Evolutionary conservation across 371 early-diverging fungal species (phyloP).

Genomic region (Mucor racemosus): DNA sequence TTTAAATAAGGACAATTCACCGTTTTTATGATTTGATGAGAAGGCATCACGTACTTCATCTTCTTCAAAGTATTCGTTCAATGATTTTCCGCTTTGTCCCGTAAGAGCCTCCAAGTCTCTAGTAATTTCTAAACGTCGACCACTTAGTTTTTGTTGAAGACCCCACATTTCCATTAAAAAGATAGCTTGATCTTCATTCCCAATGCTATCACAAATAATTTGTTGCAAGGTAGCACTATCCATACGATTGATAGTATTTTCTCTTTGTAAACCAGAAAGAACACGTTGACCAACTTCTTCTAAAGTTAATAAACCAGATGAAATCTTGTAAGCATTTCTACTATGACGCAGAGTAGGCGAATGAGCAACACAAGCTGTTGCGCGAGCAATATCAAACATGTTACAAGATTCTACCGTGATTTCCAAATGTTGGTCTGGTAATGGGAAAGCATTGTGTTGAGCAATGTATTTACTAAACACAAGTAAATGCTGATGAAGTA

Average conservation of each 20-base stretch:
- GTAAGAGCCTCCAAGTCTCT: slow-evolving; percentile 55
- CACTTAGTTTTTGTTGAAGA: slow-evolving; percentile 36
- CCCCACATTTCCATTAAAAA: slow-evolving; percentile 59
- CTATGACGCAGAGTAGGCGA: slow-evolving; percentile 47
- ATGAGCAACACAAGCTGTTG: slow-evolving; percentile 48
- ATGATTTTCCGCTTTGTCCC: slow-evolving; percentile 57
- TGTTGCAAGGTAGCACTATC: slow-evolving; percentile 35
- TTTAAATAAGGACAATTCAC: slow-evolving; percentile 18
- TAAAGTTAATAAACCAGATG: slow-evolving; percentile 47
- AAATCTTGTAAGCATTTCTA: slow-evolving; percentile 47
- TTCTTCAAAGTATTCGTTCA: slow-evolving; percentile 53
- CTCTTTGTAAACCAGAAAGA: slow-evolving; percentile 41
- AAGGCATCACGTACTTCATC: slow-evolving; percentile 47
- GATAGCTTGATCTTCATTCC: slow-evolving; percentile 52
- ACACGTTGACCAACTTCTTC: slow-evolving; percentile 51
- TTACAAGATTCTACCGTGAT: slow-evolving; percentile 53
- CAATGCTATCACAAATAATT: slow-evolving; percentile 43
- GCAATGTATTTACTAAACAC: slow-evolving; percentile 54
- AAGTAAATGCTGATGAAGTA: slow-evolving; percentile 51
- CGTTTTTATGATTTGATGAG: slow-evolving; percentile 25
- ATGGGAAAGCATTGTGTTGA: slow-evolving; percentile 53
- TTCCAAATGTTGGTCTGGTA: slow-evolving; percentile 43
- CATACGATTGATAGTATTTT: slow-evolving; percentile 40
- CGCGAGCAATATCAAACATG: slow-evolving; percentile 52
- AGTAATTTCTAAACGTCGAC: slow-evolving; percentile 52